Evolutionary conservation across 768 basidiomycete genomes (phyloP).

Genomic region (Boletus rubropictus): DNA sequence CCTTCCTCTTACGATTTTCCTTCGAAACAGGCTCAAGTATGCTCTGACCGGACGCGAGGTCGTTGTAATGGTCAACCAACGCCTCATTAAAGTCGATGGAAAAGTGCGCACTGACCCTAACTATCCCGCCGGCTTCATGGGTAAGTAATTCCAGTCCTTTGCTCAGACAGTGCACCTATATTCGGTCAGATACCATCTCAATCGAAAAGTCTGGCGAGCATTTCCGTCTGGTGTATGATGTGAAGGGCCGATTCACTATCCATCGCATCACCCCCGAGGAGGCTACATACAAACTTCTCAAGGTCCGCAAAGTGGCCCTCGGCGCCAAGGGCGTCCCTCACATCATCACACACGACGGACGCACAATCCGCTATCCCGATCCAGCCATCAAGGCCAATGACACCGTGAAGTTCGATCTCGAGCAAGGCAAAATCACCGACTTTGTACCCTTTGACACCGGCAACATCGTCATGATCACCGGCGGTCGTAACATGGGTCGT

Average conservation of each 20-base stretch:
- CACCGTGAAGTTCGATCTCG: slow-evolving; percentile 94
- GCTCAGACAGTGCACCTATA: background rate
- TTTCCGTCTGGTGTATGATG: slow-evolving; percentile 98
- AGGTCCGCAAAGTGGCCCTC: slow-evolving; percentile 87
- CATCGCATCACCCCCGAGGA: slow-evolving; percentile 99
- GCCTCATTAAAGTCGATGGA: slow-evolving; percentile 95
- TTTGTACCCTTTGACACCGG: slow-evolving; percentile 96
- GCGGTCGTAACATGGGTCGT: slow-evolving; percentile 99
- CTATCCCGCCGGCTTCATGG: slow-evolving; percentile 97
- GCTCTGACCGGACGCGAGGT: slow-evolving; percentile 97
- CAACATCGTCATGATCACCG: slow-evolving; percentile 96
- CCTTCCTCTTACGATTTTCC: slow-evolving; percentile 94
- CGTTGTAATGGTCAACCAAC: slow-evolving; percentile 89
- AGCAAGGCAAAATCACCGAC: slow-evolving; percentile 88
- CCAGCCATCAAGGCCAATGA: slow-evolving; percentile 94
- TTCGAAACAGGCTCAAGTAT: slow-evolving; percentile 99
- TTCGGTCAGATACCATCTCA: slow-evolving; percentile 75
- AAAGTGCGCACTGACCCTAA: slow-evolving; percentile 98
- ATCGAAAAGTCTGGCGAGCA: slow-evolving; percentile 99
- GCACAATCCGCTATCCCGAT: slow-evolving; percentile 99
- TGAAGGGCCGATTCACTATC: slow-evolving; percentile 99
- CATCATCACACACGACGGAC: slow-evolving; percentile 98
- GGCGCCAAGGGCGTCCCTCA: slow-evolving; percentile 93
- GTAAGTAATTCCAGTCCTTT: slow-evolving; percentile 39
- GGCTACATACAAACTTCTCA: slow-evolving; percentile 92